Conservation (phyloP, 441 rosid species). For the Erodium chrysanthum region DNA sequence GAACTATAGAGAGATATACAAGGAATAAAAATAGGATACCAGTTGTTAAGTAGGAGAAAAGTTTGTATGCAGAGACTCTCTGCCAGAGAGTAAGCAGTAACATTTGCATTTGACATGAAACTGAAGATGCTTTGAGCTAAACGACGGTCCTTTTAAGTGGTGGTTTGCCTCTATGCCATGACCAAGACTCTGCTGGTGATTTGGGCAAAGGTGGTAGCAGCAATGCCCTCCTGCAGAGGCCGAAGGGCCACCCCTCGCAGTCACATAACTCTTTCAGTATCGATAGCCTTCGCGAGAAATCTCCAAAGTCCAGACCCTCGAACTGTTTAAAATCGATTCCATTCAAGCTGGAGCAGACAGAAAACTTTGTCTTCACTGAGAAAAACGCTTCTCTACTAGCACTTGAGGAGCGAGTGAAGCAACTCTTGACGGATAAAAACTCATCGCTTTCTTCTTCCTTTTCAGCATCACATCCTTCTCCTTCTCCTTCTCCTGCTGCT, state of each 20-base stretch:
- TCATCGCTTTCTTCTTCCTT: conserved; percentile 36
- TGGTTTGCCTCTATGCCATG: conserved; percentile 51
- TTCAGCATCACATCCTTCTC: conserved; percentile 14
- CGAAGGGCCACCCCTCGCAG: conserved; percentile 91
- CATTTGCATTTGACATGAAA: too few species aligned
- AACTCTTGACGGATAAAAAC: conserved; percentile 50
- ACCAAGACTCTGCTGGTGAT: conserved; percentile 84
- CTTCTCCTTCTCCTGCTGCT: conserved; percentile 25
- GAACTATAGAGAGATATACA: too few species aligned
- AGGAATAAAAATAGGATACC: too few species aligned
- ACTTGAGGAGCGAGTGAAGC: conserved; percentile 57
- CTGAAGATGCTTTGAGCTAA: too few species aligned
- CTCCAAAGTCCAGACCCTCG: conserved; percentile 21
- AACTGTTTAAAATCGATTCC: conserved; percentile 30
- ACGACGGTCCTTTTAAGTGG: too few species aligned
- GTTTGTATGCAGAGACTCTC: too few species aligned
- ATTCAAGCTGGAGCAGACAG: conserved; percentile 46
- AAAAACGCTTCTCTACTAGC: conserved; percentile 48
- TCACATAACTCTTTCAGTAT: conserved; percentile 56
- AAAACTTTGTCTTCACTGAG: conserved; percentile 47
- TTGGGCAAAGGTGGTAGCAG: conserved; percentile 82
- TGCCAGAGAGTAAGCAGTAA: too few species aligned
- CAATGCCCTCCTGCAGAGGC: conserved; percentile 58
- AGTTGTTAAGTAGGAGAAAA: too few species aligned
- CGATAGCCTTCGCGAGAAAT: conserved; percentile 29